These are phyloP conservation scores for Fusarium hainanense DNA, from an alignment of 2,329 filamentous ascomycete genomes.

Conservation along the genomic window DNA sequence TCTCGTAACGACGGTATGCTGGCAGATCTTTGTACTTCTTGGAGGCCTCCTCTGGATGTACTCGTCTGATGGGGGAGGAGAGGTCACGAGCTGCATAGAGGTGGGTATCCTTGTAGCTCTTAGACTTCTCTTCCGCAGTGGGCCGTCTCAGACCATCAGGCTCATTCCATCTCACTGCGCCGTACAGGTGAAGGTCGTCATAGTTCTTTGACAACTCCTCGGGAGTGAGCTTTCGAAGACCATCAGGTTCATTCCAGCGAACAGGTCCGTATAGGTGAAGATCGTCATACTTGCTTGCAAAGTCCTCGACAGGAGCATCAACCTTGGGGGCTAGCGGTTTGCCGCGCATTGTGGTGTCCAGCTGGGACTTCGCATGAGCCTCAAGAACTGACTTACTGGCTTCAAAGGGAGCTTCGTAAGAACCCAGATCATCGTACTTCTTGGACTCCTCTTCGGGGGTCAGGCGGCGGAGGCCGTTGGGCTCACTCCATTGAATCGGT, in stretches of 20 bases:
- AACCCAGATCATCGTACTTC: conserved; percentile 51
- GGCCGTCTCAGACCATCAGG: conserved; percentile 49
- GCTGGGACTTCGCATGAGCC: conserved; percentile 46
- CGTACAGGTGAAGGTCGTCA: conserved; percentile 53
- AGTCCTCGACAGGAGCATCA: conserved; percentile 44
- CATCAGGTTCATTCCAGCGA: conserved; percentile 55
- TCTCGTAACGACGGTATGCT: conserved; percentile 44
- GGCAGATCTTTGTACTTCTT: conserved; percentile 48
- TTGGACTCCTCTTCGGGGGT: conserved; percentile 48
- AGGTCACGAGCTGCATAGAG: conserved; percentile 48
- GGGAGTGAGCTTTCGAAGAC: conserved; percentile 49
- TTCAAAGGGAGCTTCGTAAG: conserved; percentile 52
- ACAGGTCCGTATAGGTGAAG: conserved; percentile 55
- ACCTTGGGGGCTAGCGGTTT: conserved; percentile 53
- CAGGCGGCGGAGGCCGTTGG: conserved; percentile 45
- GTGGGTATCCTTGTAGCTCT: conserved; percentile 53
- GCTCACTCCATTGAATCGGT: conserved; percentile 47
- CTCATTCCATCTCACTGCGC: conserved; percentile 52
- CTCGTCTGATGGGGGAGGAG: conserved; percentile 20
- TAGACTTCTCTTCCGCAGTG: conserved; percentile 54
- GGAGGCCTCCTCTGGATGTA: conserved; percentile 47
- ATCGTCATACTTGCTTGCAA: conserved; percentile 54
- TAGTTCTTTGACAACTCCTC: conserved; percentile 54
- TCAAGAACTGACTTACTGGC: conserved; percentile 47
- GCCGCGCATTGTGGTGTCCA: conserved; percentile 50